Conservation (phyloP, 116 monocot species). For the Dioscorea cayenensis region DNA sequence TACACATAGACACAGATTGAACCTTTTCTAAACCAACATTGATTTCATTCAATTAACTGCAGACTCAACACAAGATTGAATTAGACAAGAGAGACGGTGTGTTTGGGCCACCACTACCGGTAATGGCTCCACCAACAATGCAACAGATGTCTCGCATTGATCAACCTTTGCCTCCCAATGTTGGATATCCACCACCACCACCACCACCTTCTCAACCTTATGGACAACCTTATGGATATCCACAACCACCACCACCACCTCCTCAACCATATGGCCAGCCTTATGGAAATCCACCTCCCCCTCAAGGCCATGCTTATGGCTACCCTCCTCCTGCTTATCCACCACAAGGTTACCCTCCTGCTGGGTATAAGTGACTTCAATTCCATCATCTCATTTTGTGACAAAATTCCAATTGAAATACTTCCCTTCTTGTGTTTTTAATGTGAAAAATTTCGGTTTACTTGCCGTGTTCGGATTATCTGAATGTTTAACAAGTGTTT, state of each 20-base stretch:
- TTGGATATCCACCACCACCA: conserved; percentile 35
- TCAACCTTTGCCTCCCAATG: conserved; percentile 46
- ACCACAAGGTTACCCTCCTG: conserved; percentile 11
- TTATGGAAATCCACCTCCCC: conserved; percentile 17
- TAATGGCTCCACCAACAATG: conserved; percentile 53
- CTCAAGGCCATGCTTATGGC: conserved; percentile 29
- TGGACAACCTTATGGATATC: conserved; percentile 31
- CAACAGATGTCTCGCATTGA: conserved; percentile 78
- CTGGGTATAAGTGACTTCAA: not conserved
- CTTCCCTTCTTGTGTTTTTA: no score
- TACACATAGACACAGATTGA: not conserved
- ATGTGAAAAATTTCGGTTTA: no score
- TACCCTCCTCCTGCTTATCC: conserved; percentile 34
- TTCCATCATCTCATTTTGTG: no score
- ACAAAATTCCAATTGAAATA: no score
- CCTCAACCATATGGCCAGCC: not conserved
- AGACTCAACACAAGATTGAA: conserved; percentile 81
- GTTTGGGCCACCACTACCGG: conserved; percentile 37
- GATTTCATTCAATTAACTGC: conserved; percentile 2
- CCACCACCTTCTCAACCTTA: conserved; percentile 24
- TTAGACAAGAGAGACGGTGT: conserved; percentile 79
- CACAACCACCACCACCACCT: conserved; percentile 22
- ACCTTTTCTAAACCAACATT: not conserved
- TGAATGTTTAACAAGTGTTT: no score
- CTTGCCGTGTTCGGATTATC: no score